Conservation (phyloP, 176 grass and related monocot species). For the Aegilops bicornis region DNA sequence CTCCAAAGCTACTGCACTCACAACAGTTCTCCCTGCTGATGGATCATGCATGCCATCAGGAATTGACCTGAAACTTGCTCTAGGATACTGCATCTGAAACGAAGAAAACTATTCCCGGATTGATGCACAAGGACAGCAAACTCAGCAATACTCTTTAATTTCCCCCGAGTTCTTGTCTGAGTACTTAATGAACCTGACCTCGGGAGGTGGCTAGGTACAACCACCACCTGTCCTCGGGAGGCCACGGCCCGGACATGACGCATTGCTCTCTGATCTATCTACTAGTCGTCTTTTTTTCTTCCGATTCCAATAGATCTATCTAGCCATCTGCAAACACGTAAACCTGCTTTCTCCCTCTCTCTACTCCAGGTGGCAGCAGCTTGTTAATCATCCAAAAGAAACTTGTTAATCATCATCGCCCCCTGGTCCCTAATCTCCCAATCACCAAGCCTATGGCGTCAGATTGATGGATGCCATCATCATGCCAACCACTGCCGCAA, state of each 20-base stretch:
- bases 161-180: neutral
- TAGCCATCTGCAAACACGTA: neutral
- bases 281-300: too few species aligned
- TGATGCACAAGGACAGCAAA: neutral
- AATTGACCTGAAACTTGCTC: neutral
- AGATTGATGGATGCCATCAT: too few species aligned
- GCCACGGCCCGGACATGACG: neutral
- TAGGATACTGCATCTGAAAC: neutral
- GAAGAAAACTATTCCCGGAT: neutral
- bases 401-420: too few species aligned
- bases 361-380: too few species aligned
- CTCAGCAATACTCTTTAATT: neutral
- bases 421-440: too few species aligned
- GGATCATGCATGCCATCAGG: neutral
- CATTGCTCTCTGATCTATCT: neutral
- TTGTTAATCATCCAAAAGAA: too few species aligned
- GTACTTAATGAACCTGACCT: neutral
- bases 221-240: neutral
- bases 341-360: neutral
- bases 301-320: too few species aligned
- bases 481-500: neutral
- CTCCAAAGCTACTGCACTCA: neutral
- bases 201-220: neutral
- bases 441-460: too few species aligned
- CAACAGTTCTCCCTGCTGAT: neutral